Evolutionary conservation across 78 protist genomes (phyloP).

Genomic region (slime mould (Dictyostelium discoideum)): DNA sequence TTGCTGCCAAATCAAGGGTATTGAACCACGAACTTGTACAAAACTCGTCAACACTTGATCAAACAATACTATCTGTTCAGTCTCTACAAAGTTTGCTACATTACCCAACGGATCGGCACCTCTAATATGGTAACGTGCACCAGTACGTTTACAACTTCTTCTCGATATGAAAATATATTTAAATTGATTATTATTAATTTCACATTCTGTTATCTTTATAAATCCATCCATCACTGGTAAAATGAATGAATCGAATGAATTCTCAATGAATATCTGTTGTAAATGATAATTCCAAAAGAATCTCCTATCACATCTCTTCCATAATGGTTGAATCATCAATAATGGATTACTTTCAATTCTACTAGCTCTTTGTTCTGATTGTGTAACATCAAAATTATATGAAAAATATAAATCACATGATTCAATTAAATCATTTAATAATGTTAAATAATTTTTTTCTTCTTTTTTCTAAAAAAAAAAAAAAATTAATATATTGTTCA

Average conservation of each 20-base stretch:
- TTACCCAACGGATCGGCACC: constrained; percentile 84
- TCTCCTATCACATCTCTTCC: constrained; percentile 63
- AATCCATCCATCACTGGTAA: constrained; percentile 84
- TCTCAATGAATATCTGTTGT: constrained; percentile 40
- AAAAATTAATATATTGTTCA: neutral
- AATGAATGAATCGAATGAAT: constrained; percentile 48
- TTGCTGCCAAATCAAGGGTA: constrained; percentile 82
- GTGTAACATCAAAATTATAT: constrained; percentile 73
- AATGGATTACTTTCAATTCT: constrained; percentile 1
- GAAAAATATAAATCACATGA: constrained; percentile 77
- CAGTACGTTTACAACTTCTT: constrained; percentile 82
- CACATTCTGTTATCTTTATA: constrained; percentile 60
- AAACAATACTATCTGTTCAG: constrained; percentile 72
- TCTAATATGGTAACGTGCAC: constrained; percentile 75
- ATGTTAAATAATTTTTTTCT: constrained; percentile 65
- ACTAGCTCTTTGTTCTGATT: constrained; percentile 55
- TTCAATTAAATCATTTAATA: constrained; percentile 56
- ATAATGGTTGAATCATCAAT: neutral
- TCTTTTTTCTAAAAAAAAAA: constrained; percentile 37
- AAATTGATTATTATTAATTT: constrained; percentile 56
- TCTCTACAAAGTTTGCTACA: constrained; percentile 87
- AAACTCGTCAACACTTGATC: constrained; percentile 65
- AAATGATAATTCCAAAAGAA: constrained; percentile 71
- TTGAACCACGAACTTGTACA: constrained; percentile 76
- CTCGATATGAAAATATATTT: constrained; percentile 66